Percentiles rank a stretch among this genome's conserved stretches.
These are phyloP conservation scores for Nelumbo lutea DNA, from an alignment of 164 flowering plant species.

Conservation along the genomic window DNA sequence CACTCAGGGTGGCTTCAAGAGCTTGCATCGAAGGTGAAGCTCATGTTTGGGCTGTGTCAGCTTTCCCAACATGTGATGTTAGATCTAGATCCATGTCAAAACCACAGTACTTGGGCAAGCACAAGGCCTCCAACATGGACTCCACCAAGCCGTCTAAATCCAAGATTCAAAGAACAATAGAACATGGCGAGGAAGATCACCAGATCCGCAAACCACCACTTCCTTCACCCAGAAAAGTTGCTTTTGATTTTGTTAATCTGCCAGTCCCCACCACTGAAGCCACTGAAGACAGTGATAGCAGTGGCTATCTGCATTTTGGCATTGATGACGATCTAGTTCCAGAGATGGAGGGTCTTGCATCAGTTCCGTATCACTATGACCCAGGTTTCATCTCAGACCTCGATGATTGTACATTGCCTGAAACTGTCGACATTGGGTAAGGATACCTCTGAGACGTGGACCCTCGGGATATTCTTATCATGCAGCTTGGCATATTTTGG, in stretches of 20 bases:
- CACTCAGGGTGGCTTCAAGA: conserved; percentile 45
- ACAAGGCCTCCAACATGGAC: conserved; percentile 52
- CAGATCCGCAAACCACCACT: conserved; percentile 15
- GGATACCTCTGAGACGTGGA: neutral
- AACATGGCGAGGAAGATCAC: conserved; percentile 28
- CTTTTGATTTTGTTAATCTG: conserved; percentile 7
- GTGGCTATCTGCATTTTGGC: neutral
- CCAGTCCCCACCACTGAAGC: conserved; percentile 5
- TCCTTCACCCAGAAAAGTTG: conserved; percentile 9
- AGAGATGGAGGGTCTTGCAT: conserved; percentile 21
- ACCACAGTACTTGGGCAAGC: conserved; percentile 53
- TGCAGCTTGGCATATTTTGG: neutral
- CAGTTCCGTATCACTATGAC: conserved; percentile 29
- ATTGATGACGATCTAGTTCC: conserved; percentile 15
- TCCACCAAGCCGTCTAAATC: conserved; percentile 44
- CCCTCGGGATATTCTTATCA: neutral
- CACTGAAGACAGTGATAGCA: conserved; percentile 6
- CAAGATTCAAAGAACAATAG: conserved; percentile 30
- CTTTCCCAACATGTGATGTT: conserved; percentile 44
- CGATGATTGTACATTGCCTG: conserved; percentile 39
- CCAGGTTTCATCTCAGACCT: conserved; percentile 38
- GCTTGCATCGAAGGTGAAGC: conserved; percentile 44
- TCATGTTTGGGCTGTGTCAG: conserved; percentile 47
- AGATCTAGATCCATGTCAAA: conserved; percentile 41
- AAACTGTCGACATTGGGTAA: conserved; percentile 45